A percentile compares a stretch with the other conserved stretches of the same genome.
Evolutionary conservation across 2,329 filamentous ascomycete species (phyloP).

Genomic region (Stachybotrys chlorohalonatus): DNA sequence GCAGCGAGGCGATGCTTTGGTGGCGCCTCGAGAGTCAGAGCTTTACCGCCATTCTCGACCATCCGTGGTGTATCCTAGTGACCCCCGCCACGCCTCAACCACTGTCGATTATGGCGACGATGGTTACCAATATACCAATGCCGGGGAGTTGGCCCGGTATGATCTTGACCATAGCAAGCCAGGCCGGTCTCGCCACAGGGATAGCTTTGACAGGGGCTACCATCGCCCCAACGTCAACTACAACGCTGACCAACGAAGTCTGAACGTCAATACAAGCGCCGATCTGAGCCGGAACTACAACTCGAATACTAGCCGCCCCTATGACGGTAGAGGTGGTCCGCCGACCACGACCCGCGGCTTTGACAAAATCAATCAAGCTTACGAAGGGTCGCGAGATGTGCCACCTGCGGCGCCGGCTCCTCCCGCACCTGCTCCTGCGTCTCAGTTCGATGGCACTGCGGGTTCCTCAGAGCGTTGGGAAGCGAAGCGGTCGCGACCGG

Average conservation of each 20-base stretch:
- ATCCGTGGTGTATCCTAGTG: slow-evolving; percentile 33
- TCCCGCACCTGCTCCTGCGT: slow-evolving; percentile 19
- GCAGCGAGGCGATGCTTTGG: slow-evolving; percentile 37
- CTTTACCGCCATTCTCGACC: slow-evolving; percentile 38
- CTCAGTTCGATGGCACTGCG: slow-evolving; percentile 9
- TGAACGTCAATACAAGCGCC: slow-evolving; percentile 35
- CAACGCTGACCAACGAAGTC: slow-evolving; percentile 33
- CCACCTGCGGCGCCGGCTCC: slow-evolving; percentile 32
- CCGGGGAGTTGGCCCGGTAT: slow-evolving; percentile 51
- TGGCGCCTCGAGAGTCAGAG: slow-evolving; percentile 30
- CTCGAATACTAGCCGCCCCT: slow-evolving; percentile 19
- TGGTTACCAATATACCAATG: slow-evolving; percentile 56
- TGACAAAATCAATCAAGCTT: slow-evolving; percentile 54
- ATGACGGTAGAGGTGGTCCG: slow-evolving; percentile 40
- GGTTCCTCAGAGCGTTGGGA: slow-evolving; percentile 9
- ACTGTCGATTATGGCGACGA: slow-evolving; percentile 47
- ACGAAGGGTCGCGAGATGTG: slow-evolving; percentile 35
- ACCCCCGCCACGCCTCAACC: slow-evolving; percentile 31
- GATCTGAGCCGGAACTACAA: slow-evolving; percentile 36
- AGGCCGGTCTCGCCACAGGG: slow-evolving; percentile 33
- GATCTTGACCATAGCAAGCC: slow-evolving; percentile 46
- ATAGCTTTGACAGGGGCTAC: slow-evolving; percentile 47
- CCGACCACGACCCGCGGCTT: slow-evolving; percentile 63
- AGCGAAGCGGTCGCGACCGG: slow-evolving; percentile 28
- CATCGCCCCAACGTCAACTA: slow-evolving; percentile 47